A percentile compares a stretch with the other conserved stretches of the same genome.
Evolutionary conservation across 768 basidiomycete genomes (phyloP).

Genomic region (Lactarius indigo): DNA sequence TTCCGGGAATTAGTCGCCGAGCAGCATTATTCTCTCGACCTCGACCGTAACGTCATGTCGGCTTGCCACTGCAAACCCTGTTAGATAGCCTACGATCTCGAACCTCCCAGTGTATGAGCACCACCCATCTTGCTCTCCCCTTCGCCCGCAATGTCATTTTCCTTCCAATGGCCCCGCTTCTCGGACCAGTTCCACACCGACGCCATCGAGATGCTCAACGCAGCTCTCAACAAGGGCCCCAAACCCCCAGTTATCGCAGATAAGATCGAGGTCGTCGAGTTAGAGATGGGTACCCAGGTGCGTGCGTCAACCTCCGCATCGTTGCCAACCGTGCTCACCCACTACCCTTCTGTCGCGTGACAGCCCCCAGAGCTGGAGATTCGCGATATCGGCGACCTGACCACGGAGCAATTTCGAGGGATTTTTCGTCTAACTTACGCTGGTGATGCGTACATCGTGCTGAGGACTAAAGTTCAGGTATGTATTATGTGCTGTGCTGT

Average conservation of each 20-base stretch:
- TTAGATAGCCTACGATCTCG: not conserved
- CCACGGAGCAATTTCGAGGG: conserved; percentile 91
- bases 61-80: not conserved
- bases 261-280: conserved; percentile 94
- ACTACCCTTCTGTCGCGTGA: conserved; percentile 7
- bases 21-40: not conserved
- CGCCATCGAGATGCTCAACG: conserved; percentile 95
- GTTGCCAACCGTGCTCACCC: not conserved
- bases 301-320: conserved; percentile 24
- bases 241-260: conserved; percentile 98
- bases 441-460: conserved; percentile 85
- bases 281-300: conserved; percentile 99
- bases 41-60: conserved; percentile 1
- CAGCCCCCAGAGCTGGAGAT: conserved; percentile 97
- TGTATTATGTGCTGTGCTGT: conserved; percentile 30
- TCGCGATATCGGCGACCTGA: conserved; percentile 95
- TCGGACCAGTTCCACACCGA: conserved; percentile 95
- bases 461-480: conserved; percentile 92
- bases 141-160: conserved; percentile 65
- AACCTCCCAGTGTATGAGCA: not conserved
- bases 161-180: conserved; percentile 96
- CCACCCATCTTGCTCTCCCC: not conserved
- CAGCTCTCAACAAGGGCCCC: conserved; percentile 94
- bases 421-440: conserved; percentile 94
- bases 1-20: not conserved